Percentiles rank a stretch among this genome's conserved stretches.
phyloP scores from a whole-genome alignment of 2,329 filamentous ascomycete species.

The Cytospora piceicola region DNA sequence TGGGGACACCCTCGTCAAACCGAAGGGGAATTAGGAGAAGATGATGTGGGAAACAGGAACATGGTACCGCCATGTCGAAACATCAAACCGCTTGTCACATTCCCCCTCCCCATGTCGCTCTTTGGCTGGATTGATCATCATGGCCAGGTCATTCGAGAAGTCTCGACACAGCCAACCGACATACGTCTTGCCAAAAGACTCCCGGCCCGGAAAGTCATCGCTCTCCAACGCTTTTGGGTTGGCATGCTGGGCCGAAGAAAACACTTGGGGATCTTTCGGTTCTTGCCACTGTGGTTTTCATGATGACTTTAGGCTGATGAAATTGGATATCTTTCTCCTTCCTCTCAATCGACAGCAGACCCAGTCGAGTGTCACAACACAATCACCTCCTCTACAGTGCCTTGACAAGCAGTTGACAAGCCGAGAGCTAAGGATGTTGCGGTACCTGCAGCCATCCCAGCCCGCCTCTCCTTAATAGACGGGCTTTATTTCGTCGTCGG shows the following conservation, averaged over 20 bases:
- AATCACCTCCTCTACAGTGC: neutral
- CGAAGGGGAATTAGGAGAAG: neutral
- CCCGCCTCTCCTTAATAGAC: neutral
- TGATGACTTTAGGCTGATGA: neutral
- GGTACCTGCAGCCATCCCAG: neutral
- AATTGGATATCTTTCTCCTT: neutral
- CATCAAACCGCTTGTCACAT: neutral
- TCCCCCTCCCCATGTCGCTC: neutral
- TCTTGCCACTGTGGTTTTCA: neutral
- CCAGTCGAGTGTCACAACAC: neutral
- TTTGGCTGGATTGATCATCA: neutral
- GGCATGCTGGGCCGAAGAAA: neutral
- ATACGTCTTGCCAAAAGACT: neutral
- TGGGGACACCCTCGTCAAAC: neutral
- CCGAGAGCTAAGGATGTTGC: neutral
- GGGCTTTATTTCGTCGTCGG: neutral
- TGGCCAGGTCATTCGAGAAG: neutral
- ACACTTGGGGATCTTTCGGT: neutral
- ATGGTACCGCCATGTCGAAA: neutral
- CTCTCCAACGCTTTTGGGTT: neutral
- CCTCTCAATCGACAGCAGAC: neutral
- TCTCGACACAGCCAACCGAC: conserved; percentile 2
- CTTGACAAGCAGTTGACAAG: neutral
- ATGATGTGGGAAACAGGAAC: neutral
- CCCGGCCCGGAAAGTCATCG: neutral